Evolutionary conservation across 2,329 filamentous ascomycete species (phyloP), one percentile per base, ranked within the genome.

Genomic region (Lachnellula arida): DNA sequence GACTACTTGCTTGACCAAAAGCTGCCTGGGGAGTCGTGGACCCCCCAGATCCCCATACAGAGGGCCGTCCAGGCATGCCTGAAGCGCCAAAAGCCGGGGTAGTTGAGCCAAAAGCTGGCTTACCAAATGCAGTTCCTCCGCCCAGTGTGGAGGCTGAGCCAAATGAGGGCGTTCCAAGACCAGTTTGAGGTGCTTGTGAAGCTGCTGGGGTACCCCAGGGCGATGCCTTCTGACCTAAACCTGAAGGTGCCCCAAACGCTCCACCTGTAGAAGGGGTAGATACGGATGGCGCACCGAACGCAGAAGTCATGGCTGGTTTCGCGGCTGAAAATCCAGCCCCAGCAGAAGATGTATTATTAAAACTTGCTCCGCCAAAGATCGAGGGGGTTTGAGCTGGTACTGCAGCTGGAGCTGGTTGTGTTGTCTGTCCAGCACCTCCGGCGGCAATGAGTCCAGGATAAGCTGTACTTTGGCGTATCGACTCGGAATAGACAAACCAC

Each of bases 401-500:
- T 57, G 63, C 35, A 44, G 65, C 51, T 57, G 63, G 37, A 44
- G 61, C 37, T 39, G 47, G 19, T 42, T 65, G 67, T 25, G 64
- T 61, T 62, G 54, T 66, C 50, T 60, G 55, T 39, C 40, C n/a
- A 37, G 58, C 46, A 17, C 51, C 62, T 39, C 59, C 63, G 34
- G 75, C 75, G 46, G 73, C 75, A 42, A 79, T 75, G 60, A 97
- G 76, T 4, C 88, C 89, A 42, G 87, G 81, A 70, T 91, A 97
- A 0, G 83, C 81, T 6, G 82, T 84, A 3, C 86, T 86, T 64
- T 86, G 78, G 57, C 86, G 83, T 59, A 99, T 85, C 2, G 93
- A 91, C 43, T 95, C 91, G 37, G 88, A 84, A 73, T 97, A 97
- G 19, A 97, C 81, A 44, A 97, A 74, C 90, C 93, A 97, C 91